These are phyloP conservation scores for Neoboletus magnificus DNA, from an alignment of 768 basidiomycete species.

Conservation along the genomic window DNA sequence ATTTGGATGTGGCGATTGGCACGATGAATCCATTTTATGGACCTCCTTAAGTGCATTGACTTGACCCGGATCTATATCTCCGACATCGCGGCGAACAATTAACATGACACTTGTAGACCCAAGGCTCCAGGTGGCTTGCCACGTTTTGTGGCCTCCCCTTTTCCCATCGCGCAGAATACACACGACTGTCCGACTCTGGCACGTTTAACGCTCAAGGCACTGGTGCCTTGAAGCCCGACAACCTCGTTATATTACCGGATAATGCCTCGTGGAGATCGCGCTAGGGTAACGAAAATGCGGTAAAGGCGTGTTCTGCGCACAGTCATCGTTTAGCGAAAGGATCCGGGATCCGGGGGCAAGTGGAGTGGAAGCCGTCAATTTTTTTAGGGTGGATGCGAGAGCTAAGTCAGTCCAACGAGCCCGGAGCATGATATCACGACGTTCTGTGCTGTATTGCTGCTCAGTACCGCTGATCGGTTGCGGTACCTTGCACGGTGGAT, in stretches of 20 bases:
- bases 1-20: constrained; percentile 9
- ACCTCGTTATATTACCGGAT: constrained; percentile 18
- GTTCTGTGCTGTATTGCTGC: constrained; percentile 5
- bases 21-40: constrained; percentile 22
- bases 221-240: neutral
- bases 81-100: constrained; percentile 9
- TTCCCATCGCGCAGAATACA: constrained; percentile 1
- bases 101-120: neutral
- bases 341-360: constrained; percentile 5
- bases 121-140: neutral
- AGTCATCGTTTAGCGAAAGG: constrained; percentile 16
- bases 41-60: neutral
- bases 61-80: constrained; percentile 4
- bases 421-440: neutral
- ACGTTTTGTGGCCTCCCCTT: constrained; percentile 8
- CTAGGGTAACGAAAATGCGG: constrained; percentile 10
- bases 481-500: constrained; percentile 4
- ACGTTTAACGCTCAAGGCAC: constrained; percentile 9
- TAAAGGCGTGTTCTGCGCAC: constrained; percentile 16
- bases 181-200: constrained; percentile 1
- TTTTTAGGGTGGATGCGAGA: neutral
- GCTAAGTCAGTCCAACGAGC: neutral
- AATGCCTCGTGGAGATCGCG: constrained; percentile 13
- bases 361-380: constrained; percentile 2
- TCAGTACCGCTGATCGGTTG: constrained; percentile 1